Evolutionary conservation across 176 grass and related monocot species (phyloP).

Genomic region (Aegilops tauschii): DNA sequence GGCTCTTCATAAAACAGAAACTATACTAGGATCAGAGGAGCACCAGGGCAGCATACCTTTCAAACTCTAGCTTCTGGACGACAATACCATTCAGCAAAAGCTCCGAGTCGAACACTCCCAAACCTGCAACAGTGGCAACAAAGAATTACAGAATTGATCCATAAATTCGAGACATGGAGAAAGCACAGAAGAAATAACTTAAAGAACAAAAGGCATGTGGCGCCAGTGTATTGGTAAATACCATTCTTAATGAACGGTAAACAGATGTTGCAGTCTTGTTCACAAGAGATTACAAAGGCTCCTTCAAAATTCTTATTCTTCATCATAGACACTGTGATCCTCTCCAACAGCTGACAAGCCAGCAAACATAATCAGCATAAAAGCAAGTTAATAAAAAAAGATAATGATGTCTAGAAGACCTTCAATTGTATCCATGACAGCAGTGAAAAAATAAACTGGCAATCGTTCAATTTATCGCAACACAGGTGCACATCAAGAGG

Average conservation of each 20-base stretch:
- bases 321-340: conserved; percentile 37
- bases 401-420: background rate
- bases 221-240: background rate
- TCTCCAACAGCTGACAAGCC: conserved; percentile 39
- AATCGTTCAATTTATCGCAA: background rate
- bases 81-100: conserved; percentile 85
- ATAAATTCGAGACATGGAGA: background rate
- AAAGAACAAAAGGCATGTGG: background rate
- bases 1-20: background rate
- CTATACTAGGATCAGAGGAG: background rate
- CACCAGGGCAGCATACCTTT: conserved; percentile 34
- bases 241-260: conserved; percentile 45
- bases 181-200: background rate
- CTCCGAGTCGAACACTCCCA: conserved; percentile 67
- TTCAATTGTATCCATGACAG: background rate
- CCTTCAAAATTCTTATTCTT: conserved; percentile 44
- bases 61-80: conserved; percentile 73
- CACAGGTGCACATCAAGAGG: background rate
- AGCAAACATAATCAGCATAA: conserved; percentile 2
- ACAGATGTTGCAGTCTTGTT: conserved; percentile 55
- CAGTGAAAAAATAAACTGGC: background rate
- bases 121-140: conserved; percentile 45
- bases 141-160: background rate
- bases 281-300: conserved; percentile 60
- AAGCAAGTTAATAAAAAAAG: conserved; percentile 6